Percentiles rank a stretch among this genome's conserved stretches.
Evolutionary conservation across 176 grass and related monocot species (phyloP).

Genomic region (Juncus inflexus): DNA sequence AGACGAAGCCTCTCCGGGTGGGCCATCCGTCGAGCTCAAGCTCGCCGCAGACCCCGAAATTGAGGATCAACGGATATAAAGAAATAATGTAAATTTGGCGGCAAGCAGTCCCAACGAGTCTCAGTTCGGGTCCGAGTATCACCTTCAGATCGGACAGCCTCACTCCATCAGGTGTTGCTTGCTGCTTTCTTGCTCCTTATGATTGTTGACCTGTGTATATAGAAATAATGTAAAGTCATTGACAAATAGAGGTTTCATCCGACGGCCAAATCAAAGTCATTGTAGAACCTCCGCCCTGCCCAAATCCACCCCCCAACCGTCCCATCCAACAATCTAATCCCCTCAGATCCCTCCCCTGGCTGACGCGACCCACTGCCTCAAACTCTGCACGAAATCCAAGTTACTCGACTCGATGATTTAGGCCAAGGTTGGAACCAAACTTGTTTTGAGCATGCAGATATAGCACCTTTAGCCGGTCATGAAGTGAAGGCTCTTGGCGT

Average conservation of each 20-base stretch:
- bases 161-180: constrained; percentile 45
- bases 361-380: constrained; percentile 91
- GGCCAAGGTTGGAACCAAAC: constrained; percentile 86
- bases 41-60: constrained; percentile 89
- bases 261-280: constrained; percentile 67
- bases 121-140: constrained; percentile 87
- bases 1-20: constrained; percentile 23
- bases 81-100: too few relatives aligned
- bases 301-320: constrained; percentile 89
- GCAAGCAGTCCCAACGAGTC: constrained; percentile 26
- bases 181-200: constrained; percentile 54
- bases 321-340: constrained; percentile 93
- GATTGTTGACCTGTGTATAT: too few relatives aligned
- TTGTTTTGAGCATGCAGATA: constrained; percentile 76
- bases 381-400: constrained; percentile 76
- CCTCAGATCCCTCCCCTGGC: constrained; percentile 92
- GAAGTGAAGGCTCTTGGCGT: constrained; percentile 58
- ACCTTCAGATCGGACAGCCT: constrained; percentile 80
- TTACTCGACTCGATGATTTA: constrained; percentile 92
- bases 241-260: too few relatives aligned
- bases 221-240: too few relatives aligned
- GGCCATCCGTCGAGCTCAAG: constrained; percentile 27
- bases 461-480: constrained; percentile 87
- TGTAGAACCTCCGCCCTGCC: constrained; percentile 73
- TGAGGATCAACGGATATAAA: constrained; percentile 86